These are phyloP conservation scores for Mucor saturninus DNA, from an alignment of 371 early-diverging fungal genomes.

Conservation along the genomic window DNA sequence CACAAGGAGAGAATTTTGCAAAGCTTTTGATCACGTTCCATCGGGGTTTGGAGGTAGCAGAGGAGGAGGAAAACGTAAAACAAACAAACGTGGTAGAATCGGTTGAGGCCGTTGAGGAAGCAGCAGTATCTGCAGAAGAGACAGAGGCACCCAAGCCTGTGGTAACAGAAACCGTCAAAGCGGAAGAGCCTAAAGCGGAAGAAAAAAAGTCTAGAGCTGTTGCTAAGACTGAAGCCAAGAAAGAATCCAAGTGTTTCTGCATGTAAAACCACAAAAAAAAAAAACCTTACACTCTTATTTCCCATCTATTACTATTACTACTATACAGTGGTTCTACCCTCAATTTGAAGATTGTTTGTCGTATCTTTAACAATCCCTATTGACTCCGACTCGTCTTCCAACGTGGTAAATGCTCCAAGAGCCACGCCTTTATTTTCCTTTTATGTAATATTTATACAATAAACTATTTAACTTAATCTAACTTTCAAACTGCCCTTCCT, in stretches of 20 bases:
- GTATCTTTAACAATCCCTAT: too few species aligned
- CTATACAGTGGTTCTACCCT: too few species aligned
- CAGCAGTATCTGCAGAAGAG: background rate
- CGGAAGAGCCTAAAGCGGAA: slow-evolving; percentile 32
- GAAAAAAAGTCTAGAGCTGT: background rate
- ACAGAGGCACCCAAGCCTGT: slow-evolving; percentile 23
- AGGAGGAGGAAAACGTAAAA: background rate
- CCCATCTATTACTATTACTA: too few species aligned
- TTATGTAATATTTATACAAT: too few species aligned
- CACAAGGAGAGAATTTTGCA: slow-evolving; percentile 72
- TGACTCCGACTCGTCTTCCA: too few species aligned
- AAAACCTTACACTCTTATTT: too few species aligned
- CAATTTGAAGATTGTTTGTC: too few species aligned
- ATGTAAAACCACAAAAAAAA: slow-evolving; percentile 16
- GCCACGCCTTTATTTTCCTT: too few species aligned
- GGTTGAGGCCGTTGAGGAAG: background rate
- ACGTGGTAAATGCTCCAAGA: too few species aligned
- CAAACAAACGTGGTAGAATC: background rate
- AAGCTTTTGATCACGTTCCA: slow-evolving; percentile 33
- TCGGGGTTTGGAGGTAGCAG: slow-evolving; percentile 1
- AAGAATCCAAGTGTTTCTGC: slow-evolving; percentile 30
- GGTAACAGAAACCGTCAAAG: slow-evolving; percentile 47
- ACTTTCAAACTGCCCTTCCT: too few species aligned
- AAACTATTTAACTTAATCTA: too few species aligned
- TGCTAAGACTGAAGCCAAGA: slow-evolving; percentile 17